phyloP scores from a whole-genome alignment of 73 alveolate species.

The Paramecium primaurelia region DNA sequence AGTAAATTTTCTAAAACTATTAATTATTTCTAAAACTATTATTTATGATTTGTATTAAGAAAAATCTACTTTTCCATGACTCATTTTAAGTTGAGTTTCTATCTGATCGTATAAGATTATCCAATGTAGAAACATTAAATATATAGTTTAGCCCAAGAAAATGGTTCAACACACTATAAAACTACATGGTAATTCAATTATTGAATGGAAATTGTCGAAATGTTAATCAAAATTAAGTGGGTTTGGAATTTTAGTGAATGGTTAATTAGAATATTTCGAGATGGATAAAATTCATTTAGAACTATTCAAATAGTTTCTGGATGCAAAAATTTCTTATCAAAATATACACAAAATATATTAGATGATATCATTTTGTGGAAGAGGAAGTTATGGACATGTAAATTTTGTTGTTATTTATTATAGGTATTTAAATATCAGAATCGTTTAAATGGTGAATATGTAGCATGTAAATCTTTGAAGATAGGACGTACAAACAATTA shows the following conservation, averaged over 20 bases:
- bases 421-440: neutral
- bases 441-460: neutral
- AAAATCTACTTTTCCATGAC: neutral
- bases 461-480: neutral
- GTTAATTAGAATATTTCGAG: neutral
- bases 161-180: neutral
- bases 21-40: neutral
- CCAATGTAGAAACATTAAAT: neutral
- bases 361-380: neutral
- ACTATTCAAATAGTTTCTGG: neutral
- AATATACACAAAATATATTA: neutral
- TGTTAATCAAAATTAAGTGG: neutral
- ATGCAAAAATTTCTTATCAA: neutral
- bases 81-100: neutral
- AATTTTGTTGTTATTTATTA: neutral
- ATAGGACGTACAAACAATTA: neutral
- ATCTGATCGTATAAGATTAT: neutral
- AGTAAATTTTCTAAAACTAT: neutral
- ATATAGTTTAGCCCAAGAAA: neutral
- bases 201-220: neutral
- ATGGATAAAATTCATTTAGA: neutral
- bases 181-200: neutral
- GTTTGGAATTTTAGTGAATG: neutral
- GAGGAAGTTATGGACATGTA: neutral
- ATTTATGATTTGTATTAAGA: neutral